Evolutionary conservation across 2,329 filamentous ascomycete genomes (phyloP).

Genomic region (Colletotrichum orchidophilum): DNA sequence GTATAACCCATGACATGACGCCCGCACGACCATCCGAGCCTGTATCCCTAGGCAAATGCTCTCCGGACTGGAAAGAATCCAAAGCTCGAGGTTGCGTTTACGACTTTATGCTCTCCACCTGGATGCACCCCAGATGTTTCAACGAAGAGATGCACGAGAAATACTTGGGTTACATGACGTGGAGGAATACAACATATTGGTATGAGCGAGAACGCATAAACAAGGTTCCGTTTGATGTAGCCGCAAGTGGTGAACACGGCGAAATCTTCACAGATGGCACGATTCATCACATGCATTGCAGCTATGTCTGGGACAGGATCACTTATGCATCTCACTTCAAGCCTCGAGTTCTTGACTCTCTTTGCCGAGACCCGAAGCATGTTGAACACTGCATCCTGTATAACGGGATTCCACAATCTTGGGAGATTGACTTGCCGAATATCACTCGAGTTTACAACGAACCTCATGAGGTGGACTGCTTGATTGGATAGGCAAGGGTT

Average conservation of each 20-base stretch:
- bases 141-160: slow-evolving; percentile 25
- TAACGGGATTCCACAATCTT: slow-evolving; percentile 23
- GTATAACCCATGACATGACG: slow-evolving; percentile 9
- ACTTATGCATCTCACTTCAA: slow-evolving; percentile 25
- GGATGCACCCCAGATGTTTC: slow-evolving; percentile 37
- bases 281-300: slow-evolving; percentile 28
- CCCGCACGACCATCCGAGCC: slow-evolving; percentile 3
- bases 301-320: slow-evolving; percentile 27
- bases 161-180: slow-evolving; percentile 23
- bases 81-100: slow-evolving; percentile 38
- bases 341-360: slow-evolving; percentile 15
- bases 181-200: slow-evolving; percentile 26
- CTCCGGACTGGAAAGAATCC: slow-evolving; percentile 36
- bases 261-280: slow-evolving; percentile 27
- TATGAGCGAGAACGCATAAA: slow-evolving; percentile 21
- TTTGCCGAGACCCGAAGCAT: slow-evolving; percentile 22
- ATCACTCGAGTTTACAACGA: slow-evolving; percentile 26
- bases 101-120: slow-evolving; percentile 25
- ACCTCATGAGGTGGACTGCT: slow-evolving; percentile 19
- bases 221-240: slow-evolving; percentile 21
- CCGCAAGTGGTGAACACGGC: slow-evolving; percentile 14
- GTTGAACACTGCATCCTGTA: slow-evolving; percentile 26
- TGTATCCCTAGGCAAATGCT: slow-evolving; percentile 13
- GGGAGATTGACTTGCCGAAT: slow-evolving; percentile 26
- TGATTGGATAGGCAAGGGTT: slow-evolving; percentile 11